Conservation (phyloP, 495 filamentous ascomycete genomes). For the Aspergillus ostianus region DNA sequence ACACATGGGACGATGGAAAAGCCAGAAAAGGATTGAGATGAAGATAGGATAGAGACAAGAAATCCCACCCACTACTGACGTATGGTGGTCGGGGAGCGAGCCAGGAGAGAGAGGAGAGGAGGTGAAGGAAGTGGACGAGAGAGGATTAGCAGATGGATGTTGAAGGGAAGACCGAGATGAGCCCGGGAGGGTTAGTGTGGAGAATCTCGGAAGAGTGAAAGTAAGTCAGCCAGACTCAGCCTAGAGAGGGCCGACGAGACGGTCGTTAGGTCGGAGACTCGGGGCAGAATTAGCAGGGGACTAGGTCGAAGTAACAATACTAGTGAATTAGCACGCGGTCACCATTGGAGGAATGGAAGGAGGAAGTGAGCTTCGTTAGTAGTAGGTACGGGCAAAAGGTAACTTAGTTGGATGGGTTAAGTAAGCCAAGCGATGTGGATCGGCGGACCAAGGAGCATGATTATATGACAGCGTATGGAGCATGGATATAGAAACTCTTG, state of each 20-base stretch:
- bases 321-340: constrained; percentile 1
- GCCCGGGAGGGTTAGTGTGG: constrained; percentile 29
- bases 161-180: constrained; percentile 30
- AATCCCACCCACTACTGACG: constrained; percentile 7
- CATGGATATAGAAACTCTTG: too few relatives aligned
- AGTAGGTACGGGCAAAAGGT: constrained; percentile 3
- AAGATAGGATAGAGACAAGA: constrained; percentile 7
- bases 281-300: background rate
- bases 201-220: constrained; percentile 19
- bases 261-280: background rate
- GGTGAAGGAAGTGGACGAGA: constrained; percentile 27
- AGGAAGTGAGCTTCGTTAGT: background rate
- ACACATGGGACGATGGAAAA: constrained; percentile 32
- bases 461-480: too few relatives aligned
- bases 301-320: background rate
- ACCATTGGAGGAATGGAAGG: constrained; percentile 5
- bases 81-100: constrained; percentile 10
- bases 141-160: constrained; percentile 28
- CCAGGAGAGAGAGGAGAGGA: constrained; percentile 18
- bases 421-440: background rate
- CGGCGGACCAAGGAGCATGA: background rate
- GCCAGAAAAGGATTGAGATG: constrained; percentile 13
- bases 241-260: background rate
- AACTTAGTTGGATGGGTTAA: background rate
- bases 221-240: background rate